Conservation (phyloP, 768 basidiomycete species). For the Trametopsis cervina region DNA sequence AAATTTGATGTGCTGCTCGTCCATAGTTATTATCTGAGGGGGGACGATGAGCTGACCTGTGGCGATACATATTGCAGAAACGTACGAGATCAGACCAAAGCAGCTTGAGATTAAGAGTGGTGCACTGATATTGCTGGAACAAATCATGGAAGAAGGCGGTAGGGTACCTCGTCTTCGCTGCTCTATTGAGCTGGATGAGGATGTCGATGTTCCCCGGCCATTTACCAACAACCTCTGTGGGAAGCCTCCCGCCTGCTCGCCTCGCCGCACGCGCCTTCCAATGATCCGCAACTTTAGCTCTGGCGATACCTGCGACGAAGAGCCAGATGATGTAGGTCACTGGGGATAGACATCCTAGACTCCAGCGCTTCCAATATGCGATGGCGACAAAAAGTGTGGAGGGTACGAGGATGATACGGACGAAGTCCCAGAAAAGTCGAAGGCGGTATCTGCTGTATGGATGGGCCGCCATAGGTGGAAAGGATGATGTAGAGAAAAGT, state of each 20-base stretch:
- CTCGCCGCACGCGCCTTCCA: slow-evolving; percentile 37
- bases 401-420: slow-evolving; percentile 35
- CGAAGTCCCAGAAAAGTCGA: slow-evolving; percentile 42
- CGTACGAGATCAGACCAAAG: slow-evolving; percentile 65
- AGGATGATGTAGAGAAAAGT: not conserved
- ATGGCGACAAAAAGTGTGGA: slow-evolving; percentile 28
- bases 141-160: slow-evolving; percentile 58
- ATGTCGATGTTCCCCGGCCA: slow-evolving; percentile 79
- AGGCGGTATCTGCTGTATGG: slow-evolving; percentile 34
- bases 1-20: slow-evolving; percentile 61
- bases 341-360: slow-evolving; percentile 29
- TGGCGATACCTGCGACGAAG: slow-evolving; percentile 31
- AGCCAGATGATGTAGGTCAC: slow-evolving; percentile 37
- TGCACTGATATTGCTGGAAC: slow-evolving; percentile 63
- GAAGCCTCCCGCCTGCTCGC: slow-evolving; percentile 41
- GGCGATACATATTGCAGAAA: slow-evolving; percentile 12
- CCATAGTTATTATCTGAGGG: slow-evolving; percentile 64
- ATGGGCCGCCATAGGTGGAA: slow-evolving; percentile 3
- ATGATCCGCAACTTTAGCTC: slow-evolving; percentile 28
- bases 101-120: slow-evolving; percentile 62
- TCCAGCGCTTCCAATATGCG: slow-evolving; percentile 14
- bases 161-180: slow-evolving; percentile 53
- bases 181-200: slow-evolving; percentile 46
- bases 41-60: not conserved
- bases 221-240: slow-evolving; percentile 56